These are phyloP conservation scores for Lavandula angustifolia DNA, from an alignment of 257 asterid genomes.

Conservation along the genomic window DNA sequence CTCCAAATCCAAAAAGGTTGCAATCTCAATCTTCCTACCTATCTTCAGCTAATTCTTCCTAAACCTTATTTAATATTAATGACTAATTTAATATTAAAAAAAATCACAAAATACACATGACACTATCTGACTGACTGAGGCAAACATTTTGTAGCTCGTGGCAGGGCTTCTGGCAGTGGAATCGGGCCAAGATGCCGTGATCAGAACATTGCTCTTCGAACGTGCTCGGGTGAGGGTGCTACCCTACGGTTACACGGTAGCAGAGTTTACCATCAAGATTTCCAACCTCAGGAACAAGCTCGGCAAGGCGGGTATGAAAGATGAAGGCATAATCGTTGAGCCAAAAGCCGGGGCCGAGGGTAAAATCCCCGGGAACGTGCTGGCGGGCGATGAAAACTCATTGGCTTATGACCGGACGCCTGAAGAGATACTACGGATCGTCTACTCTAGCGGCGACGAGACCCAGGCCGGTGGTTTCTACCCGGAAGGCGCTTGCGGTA, in stretches of 20 bases:
- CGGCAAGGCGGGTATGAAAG: conserved; percentile 62
- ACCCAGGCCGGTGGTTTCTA: conserved; percentile 71
- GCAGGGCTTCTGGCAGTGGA: conserved; percentile 70
- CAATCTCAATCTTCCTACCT: no score
- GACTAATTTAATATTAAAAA: no score
- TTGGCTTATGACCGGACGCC: conserved; percentile 65
- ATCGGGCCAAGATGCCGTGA: conserved; percentile 73
- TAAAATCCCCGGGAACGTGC: conserved; percentile 53
- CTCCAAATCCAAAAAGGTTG: conserved; percentile 51
- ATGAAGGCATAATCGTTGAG: conserved; percentile 65
- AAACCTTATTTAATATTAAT: no score
- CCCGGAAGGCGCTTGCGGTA: conserved; percentile 72
- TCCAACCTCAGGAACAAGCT: conserved; percentile 52
- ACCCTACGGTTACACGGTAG: conserved; percentile 54
- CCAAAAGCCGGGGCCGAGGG: conserved; percentile 59
- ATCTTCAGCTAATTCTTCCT: no score
- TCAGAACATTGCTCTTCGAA: conserved; percentile 50
- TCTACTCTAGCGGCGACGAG: conserved; percentile 61
- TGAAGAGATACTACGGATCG: conserved; percentile 65
- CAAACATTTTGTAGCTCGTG: conserved; percentile 42
- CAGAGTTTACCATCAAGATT: conserved; percentile 52
- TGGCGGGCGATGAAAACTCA: conserved; percentile 55
- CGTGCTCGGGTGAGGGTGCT: conserved; percentile 38
- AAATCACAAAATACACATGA: no score
- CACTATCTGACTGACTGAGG: no score